Percentiles rank a stretch among this genome's conserved stretches.
Evolutionary conservation across 108 stramenopile genomes (phyloP).

Genomic region (Discostella pseudostelligera): DNA sequence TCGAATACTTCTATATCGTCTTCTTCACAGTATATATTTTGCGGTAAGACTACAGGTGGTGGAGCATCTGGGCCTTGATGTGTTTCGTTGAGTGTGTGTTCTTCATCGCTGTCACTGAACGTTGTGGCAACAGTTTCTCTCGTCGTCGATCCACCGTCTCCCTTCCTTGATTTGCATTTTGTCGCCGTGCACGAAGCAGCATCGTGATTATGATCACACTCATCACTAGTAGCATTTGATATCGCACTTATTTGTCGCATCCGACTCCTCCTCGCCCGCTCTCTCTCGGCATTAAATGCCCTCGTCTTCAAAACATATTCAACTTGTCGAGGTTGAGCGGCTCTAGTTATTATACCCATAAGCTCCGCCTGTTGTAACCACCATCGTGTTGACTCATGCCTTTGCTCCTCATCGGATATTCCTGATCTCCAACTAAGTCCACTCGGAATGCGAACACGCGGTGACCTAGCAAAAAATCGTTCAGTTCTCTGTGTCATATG

Average conservation of each 20-base stretch:
- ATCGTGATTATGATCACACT: slow-evolving; percentile 2
- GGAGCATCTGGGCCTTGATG: background rate
- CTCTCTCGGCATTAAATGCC: slow-evolving; percentile 33
- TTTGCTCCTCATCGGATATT: slow-evolving; percentile 3
- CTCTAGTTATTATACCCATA: slow-evolving; percentile 28
- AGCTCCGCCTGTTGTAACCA: slow-evolving; percentile 39
- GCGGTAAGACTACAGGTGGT: background rate
- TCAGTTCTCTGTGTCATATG: slow-evolving; percentile 15
- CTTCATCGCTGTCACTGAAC: slow-evolving; percentile 5
- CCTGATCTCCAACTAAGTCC: background rate
- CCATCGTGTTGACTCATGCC: slow-evolving; percentile 25
- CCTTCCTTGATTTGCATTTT: slow-evolving; percentile 9
- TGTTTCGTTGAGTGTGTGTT: background rate
- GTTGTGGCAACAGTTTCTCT: slow-evolving; percentile 31
- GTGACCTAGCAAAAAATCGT: slow-evolving; percentile 22
- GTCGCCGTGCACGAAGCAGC: slow-evolving; percentile 1
- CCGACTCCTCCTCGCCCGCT: slow-evolving; percentile 12
- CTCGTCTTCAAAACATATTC: slow-evolving; percentile 47
- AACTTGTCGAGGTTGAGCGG: slow-evolving; percentile 2
- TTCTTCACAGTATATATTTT: slow-evolving; percentile 9
- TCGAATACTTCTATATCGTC: slow-evolving; percentile 29
- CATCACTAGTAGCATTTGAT: background rate
- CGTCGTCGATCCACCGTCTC: slow-evolving; percentile 18
- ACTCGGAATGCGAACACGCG: slow-evolving; percentile 15
- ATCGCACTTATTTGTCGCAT: background rate